phyloP scores from a whole-genome alignment of 2,329 filamentous ascomycete species.

The Elsinoe necatrix region DNA sequence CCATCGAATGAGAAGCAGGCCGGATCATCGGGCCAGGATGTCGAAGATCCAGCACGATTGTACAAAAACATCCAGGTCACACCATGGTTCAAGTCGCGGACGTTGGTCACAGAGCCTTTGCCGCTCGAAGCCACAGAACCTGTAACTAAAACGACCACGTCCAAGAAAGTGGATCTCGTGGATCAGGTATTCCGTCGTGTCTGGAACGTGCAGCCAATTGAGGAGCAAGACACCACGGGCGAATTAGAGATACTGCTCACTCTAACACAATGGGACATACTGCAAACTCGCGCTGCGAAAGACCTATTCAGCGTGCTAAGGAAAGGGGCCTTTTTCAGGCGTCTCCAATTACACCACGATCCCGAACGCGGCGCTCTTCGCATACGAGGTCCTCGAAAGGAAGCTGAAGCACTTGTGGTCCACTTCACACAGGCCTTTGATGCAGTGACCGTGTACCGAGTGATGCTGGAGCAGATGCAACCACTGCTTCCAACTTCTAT shows the following conservation, averaged over 20 bases:
- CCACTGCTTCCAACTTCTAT: not conserved
- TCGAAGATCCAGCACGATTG: not conserved
- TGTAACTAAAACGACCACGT: not conserved
- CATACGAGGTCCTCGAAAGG: conserved; percentile 16
- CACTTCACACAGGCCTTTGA: conserved; percentile 13
- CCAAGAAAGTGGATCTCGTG: conserved; percentile 1
- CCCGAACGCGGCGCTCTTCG: conserved; percentile 13
- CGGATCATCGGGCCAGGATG: not conserved
- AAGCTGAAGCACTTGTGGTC: conserved; percentile 16
- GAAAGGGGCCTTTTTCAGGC: conserved; percentile 14
- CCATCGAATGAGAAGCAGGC: not conserved
- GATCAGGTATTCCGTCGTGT: conserved; percentile 13
- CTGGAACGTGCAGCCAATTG: conserved; percentile 15
- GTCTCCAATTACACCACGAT: conserved; percentile 13
- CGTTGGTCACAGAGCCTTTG: not conserved
- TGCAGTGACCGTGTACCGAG: not conserved
- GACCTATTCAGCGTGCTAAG: conserved; percentile 10
- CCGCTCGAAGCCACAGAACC: not conserved
- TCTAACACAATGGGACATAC: conserved; percentile 14
- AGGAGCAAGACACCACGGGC: conserved; percentile 13
- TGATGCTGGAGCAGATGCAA: conserved; percentile 6
- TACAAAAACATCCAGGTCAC: not conserved
- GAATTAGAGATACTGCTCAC: conserved; percentile 17
- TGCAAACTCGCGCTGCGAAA: conserved; percentile 14
- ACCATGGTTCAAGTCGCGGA: not conserved